Evolutionary conservation across 2,329 filamentous ascomycete species (phyloP).

Genomic region (Fusarium multiceps): DNA sequence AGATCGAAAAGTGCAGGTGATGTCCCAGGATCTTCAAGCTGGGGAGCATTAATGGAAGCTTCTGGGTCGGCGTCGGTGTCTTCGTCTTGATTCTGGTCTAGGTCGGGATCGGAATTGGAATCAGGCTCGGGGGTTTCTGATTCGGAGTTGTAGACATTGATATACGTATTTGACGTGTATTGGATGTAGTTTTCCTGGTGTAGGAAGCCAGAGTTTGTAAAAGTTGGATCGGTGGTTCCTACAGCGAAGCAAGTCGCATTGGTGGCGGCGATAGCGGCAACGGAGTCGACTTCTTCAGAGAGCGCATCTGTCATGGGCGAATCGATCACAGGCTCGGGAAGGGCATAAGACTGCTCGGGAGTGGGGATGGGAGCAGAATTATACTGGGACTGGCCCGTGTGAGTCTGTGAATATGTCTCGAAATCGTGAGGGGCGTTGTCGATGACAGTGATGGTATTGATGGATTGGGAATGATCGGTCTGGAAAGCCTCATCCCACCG

Average conservation of each 20-base stretch:
- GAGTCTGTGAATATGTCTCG: constrained; percentile 14
- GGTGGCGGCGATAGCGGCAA: constrained; percentile 19
- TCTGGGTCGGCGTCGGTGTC: constrained; percentile 19
- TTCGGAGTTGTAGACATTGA: constrained; percentile 5
- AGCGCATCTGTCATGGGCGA: constrained; percentile 39
- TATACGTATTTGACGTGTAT: constrained; percentile 7
- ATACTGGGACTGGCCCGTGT: constrained; percentile 13
- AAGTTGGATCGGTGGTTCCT: constrained; percentile 7
- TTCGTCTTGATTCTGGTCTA: constrained; percentile 14
- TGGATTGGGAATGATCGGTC: constrained; percentile 21
- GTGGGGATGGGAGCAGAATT: constrained; percentile 2
- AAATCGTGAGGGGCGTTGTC: constrained; percentile 11
- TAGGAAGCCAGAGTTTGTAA: constrained; percentile 1
- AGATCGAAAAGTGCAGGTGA: constrained; percentile 17
- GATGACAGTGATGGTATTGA: constrained; percentile 8
- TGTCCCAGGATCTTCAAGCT: constrained; percentile 12
- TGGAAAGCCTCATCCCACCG: constrained; percentile 39
- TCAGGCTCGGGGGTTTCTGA: constrained; percentile 12
- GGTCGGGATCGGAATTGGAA: not conserved
- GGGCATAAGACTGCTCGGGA: constrained; percentile 14
- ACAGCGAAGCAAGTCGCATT: constrained; percentile 21
- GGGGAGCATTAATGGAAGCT: constrained; percentile 8
- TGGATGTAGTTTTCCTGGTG: constrained; percentile 16
- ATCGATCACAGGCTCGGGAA: constrained; percentile 23
- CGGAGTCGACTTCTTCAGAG: constrained; percentile 21